Evolutionary conservation across 2,329 filamentous ascomycete genomes (phyloP).

Genomic region (Rhynchosporium graminicola): DNA sequence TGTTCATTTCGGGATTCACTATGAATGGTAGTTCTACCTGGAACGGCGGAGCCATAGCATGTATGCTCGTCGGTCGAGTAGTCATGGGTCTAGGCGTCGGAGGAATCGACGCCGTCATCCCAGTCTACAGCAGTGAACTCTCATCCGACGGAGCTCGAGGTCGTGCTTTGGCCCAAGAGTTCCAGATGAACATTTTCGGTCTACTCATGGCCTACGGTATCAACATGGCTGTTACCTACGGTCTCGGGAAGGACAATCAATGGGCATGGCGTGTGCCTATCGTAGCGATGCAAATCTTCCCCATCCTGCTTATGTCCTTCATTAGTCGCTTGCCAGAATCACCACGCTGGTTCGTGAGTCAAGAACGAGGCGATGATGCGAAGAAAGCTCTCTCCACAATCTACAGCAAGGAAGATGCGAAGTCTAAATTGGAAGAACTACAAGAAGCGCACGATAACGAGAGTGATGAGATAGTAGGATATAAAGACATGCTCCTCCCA

Average conservation of each 20-base stretch:
- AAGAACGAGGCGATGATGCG: constrained; percentile 53
- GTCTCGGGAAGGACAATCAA: constrained; percentile 55
- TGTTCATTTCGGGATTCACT: constrained; percentile 58
- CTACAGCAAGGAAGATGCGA: constrained; percentile 51
- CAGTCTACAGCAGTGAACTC: constrained; percentile 60
- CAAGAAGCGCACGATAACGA: constrained; percentile 53
- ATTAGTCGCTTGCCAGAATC: constrained; percentile 57
- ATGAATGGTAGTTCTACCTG: constrained; percentile 44
- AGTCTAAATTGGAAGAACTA: constrained; percentile 52
- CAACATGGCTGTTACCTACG: constrained; percentile 55
- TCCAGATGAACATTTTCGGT: constrained; percentile 65
- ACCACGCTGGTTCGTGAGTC: constrained; percentile 57
- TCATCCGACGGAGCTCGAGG: constrained; percentile 57
- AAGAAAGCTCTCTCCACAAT: constrained; percentile 50
- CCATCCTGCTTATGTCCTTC: constrained; percentile 53
- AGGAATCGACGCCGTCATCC: constrained; percentile 61
- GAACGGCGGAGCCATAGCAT: constrained; percentile 51
- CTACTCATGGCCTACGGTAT: constrained; percentile 61
- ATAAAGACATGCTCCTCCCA: constrained; percentile 59
- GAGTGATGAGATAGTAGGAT: constrained; percentile 48
- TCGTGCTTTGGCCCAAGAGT: constrained; percentile 61
- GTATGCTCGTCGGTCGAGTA: constrained; percentile 41
- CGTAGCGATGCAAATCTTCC: constrained; percentile 61
- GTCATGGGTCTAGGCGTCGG: constrained; percentile 59
- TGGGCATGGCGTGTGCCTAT: constrained; percentile 66